Evolutionary conservation across 805 yeast species (phyloP), one percentile per base, ranked within the genome.

Genomic region (Blastobotrys muscicola): DNA sequence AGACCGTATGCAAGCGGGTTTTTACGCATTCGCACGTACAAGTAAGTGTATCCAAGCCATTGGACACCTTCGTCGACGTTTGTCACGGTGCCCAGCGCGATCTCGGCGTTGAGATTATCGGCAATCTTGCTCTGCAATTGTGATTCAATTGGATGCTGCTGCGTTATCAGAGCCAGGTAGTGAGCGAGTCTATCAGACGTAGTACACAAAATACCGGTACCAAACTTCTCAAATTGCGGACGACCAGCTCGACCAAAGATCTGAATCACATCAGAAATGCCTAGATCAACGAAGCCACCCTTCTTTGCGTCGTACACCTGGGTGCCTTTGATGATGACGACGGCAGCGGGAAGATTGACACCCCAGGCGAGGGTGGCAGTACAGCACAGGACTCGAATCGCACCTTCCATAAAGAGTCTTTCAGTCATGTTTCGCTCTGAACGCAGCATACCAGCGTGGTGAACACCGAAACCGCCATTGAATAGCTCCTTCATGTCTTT

Each of bases 281-380:
- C 97, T 33, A 94, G 68, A 58, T 92, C 98, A 2, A 82, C 76
- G 57, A 80, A 85, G 0, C 98, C 98, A 72, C 98, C 98, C 42
- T 82, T 82, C 59, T 89, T 85, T 0, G 97, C 74, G 59, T 92
- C 94, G 58, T 92, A 92, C 0, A 92, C 87, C 57, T 90, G 95
- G 0, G 99, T 92, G 0, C 99, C 99, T 56, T 92, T 92, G 29
- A 92, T 79, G 49, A 92, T 85, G 14, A 92, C 99, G 34, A 87
- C 95, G 1, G 96, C 97, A 5, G 98, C 98, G 1, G 99, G 98
- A 46, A 92, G 69, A 58, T 92, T 92, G 13, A 92, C 97, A 74
- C 99, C 99, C 99, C 99, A 92, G 0, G 99, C 99, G 46, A 92
- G 74, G 0, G 99, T 92, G 0, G 98, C 95, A 2, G 99, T 92